These are phyloP conservation scores for Diospyros kaki DNA, from an alignment of 148 eudicot species.

Conservation along the genomic window DNA sequence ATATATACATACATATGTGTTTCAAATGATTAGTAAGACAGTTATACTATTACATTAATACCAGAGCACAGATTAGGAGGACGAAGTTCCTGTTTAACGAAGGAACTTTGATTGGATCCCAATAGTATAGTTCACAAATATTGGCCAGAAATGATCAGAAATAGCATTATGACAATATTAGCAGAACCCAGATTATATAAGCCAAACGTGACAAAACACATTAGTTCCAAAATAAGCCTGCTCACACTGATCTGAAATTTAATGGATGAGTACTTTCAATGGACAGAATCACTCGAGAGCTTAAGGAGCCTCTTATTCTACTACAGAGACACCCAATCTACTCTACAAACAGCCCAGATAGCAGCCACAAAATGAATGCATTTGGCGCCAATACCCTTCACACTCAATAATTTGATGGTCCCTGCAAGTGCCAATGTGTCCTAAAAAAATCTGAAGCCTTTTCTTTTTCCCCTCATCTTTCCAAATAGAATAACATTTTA, in stretches of 20 bases:
- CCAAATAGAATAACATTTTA: no score
- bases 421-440: neutral
- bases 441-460: neutral
- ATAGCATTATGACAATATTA: neutral
- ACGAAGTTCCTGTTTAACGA: no score
- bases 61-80: no score
- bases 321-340: neutral
- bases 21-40: no score
- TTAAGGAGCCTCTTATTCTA: constrained; percentile 7
- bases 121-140: no score
- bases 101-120: no score
- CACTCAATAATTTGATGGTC: neutral
- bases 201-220: neutral
- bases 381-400: neutral
- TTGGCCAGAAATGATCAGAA: no score
- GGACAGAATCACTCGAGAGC: constrained; percentile 8
- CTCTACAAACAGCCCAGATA: constrained; percentile 8
- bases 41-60: no score
- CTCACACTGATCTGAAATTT: neutral
- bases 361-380: neutral
- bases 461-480: neutral
- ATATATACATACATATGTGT: no score
- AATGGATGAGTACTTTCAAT: neutral
- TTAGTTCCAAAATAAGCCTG: neutral
- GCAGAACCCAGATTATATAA: neutral